Evolutionary conservation across 257 asterid species (phyloP).

Genomic region (Gentiana straminea): DNA sequence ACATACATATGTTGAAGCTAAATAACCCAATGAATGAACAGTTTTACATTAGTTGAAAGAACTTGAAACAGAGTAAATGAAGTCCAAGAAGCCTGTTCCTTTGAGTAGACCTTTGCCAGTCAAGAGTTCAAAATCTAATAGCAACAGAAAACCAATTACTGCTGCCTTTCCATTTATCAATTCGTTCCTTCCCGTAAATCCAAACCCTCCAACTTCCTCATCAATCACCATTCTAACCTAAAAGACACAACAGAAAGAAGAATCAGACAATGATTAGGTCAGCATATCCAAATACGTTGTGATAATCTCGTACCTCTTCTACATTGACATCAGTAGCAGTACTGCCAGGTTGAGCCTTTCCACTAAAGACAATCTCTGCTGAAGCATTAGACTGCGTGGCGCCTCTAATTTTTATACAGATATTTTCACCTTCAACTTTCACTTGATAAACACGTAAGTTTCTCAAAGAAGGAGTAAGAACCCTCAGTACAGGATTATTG

Average conservation of each 20-base stretch:
- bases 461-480: constrained; percentile 77
- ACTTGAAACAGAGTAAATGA: constrained; percentile 63
- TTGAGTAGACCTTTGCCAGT: constrained; percentile 87
- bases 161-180: constrained; percentile 92
- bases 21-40: no score
- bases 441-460: constrained; percentile 48
- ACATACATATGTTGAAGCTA: no score
- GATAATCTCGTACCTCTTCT: constrained; percentile 54
- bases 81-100: constrained; percentile 98
- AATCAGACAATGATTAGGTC: not conserved
- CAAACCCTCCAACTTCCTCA: constrained; percentile 57
- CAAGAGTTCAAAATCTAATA: constrained; percentile 79
- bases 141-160: constrained; percentile 68
- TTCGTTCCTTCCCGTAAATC: constrained; percentile 71
- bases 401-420: constrained; percentile 48
- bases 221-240: constrained; percentile 84
- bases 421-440: constrained; percentile 56
- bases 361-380: constrained; percentile 90
- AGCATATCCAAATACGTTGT: not conserved
- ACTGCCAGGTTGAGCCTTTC: constrained; percentile 90
- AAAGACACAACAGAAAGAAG: not conserved
- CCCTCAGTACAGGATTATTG: constrained; percentile 80
- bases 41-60: constrained; percentile 25
- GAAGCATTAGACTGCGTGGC: constrained; percentile 32
- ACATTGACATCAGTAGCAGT: constrained; percentile 80